phyloP scores from a whole-genome alignment of 192 early-diverging fungal genomes.

The Coemansia erecta region DNA sequence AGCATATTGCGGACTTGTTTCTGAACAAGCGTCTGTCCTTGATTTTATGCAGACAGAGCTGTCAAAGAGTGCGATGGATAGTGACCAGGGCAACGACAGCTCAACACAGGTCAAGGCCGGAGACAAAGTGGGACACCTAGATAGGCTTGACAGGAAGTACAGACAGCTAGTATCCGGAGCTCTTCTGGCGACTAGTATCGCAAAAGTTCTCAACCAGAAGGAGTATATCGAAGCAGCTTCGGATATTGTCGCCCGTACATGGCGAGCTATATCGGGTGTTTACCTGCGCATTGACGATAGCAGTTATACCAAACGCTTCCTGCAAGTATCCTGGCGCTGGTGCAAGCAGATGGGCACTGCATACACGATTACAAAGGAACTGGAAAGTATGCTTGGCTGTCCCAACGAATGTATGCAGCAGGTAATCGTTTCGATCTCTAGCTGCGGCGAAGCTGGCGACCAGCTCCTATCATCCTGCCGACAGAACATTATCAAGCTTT shows the following conservation, averaged over 20 bases:
- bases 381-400: constrained; percentile 18
- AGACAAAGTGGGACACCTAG: background rate
- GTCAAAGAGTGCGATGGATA: background rate
- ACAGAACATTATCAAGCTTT: constrained; percentile 2
- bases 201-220: constrained; percentile 9
- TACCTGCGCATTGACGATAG: background rate
- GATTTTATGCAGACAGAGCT: constrained; percentile 7
- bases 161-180: constrained; percentile 15
- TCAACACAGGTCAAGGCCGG: background rate
- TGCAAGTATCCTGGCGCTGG: constrained; percentile 39
- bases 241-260: constrained; percentile 14
- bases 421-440: constrained; percentile 9
- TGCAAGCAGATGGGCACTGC: constrained; percentile 16
- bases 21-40: background rate
- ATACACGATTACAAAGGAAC: background rate
- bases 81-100: no score
- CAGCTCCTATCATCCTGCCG: constrained; percentile 3
- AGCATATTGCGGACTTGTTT: constrained; percentile 1
- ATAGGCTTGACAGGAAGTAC: background rate
- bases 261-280: constrained; percentile 10
- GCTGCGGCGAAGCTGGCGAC: background rate
- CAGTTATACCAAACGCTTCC: constrained; percentile 20
- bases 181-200: constrained; percentile 31
- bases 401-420: constrained; percentile 14
- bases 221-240: background rate